Evolutionary conservation across 2,329 filamentous ascomycete genomes (phyloP).

Genomic region (Bimuria novae-zelandiae): DNA sequence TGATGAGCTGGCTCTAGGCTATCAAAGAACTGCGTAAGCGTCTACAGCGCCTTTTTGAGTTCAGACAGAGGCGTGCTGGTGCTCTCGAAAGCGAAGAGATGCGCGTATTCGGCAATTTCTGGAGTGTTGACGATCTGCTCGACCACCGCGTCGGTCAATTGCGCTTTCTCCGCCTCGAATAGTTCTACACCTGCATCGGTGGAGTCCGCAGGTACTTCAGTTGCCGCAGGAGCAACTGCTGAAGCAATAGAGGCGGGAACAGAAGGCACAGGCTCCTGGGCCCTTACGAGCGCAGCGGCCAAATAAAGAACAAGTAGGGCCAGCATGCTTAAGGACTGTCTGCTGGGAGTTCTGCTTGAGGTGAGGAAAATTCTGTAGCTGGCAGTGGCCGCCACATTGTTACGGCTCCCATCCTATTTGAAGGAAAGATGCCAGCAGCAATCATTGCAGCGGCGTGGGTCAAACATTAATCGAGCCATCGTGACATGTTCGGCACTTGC

Average conservation of each 20-base stretch:
- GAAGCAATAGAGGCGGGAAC: constrained; percentile 13
- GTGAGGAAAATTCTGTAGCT: not conserved
- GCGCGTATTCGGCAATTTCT: constrained; percentile 25
- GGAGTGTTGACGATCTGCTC: constrained; percentile 22
- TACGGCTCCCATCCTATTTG: not conserved
- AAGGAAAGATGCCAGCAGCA: not conserved
- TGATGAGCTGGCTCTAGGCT: too few species aligned
- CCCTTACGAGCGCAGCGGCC: constrained; percentile 17
- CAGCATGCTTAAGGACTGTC: constrained; percentile 20
- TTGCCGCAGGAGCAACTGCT: constrained; percentile 29
- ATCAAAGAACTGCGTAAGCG: too few species aligned
- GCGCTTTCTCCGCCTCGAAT: constrained; percentile 26
- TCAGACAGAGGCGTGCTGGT: not conserved
- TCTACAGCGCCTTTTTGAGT: too few species aligned
- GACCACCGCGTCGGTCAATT: constrained; percentile 33
- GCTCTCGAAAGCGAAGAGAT: constrained; percentile 44
- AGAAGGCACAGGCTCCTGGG: constrained; percentile 22
- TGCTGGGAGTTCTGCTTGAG: not conserved
- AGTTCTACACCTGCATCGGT: constrained; percentile 28
- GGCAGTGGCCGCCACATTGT: not conserved
- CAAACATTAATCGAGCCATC: not conserved
- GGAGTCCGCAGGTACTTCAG: constrained; percentile 23
- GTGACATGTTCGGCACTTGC: constrained; percentile 3
- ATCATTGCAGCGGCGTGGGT: not conserved
- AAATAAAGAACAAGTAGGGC: constrained; percentile 18